These are phyloP conservation scores for Emmonsiellopsis sp. DNA, from an alignment of 2,329 filamentous ascomycete genomes.

Conservation along the genomic window DNA sequence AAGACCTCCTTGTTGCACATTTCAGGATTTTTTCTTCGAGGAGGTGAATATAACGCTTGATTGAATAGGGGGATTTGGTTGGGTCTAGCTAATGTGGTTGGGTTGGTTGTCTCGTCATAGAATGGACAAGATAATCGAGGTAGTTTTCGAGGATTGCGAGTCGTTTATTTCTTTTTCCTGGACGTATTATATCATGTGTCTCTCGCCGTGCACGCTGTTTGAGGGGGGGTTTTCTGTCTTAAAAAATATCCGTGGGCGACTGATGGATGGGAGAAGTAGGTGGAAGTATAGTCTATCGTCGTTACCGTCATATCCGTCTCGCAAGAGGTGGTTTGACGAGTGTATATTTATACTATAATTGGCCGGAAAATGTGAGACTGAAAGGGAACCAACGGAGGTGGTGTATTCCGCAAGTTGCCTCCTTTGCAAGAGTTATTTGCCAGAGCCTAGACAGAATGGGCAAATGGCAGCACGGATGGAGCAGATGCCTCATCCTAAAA, in stretches of 20 bases:
- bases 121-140: background rate
- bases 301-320: background rate
- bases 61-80: background rate
- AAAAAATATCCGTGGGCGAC: background rate
- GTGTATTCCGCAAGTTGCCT: background rate
- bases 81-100: background rate
- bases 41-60: background rate
- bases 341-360: background rate
- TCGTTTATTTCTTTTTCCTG: background rate
- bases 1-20: slow-evolving; percentile 14
- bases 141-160: background rate
- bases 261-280: background rate
- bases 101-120: background rate
- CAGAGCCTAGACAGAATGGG: background rate
- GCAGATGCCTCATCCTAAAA: background rate
- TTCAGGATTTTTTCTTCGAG: background rate
- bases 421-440: background rate
- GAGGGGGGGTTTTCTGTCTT: background rate
- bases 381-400: background rate
- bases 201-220: background rate
- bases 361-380: background rate
- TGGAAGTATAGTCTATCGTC: background rate
- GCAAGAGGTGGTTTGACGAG: background rate
- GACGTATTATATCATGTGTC: background rate
- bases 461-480: background rate